Evolutionary conservation across 495 filamentous ascomycete genomes (phyloP).

Genomic region (Penicillium canescens): DNA sequence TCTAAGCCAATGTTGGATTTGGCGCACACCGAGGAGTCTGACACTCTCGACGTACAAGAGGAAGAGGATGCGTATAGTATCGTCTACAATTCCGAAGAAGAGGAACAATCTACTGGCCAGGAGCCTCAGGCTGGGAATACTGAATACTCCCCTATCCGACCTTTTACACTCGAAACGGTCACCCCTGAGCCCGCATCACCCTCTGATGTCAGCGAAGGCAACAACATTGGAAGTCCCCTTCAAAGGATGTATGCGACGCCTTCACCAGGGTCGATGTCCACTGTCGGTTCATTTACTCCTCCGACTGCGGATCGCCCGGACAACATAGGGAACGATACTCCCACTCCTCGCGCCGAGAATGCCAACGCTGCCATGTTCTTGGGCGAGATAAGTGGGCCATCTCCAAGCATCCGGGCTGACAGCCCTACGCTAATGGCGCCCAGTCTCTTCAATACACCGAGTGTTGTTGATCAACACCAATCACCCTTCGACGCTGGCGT

Average conservation of each 20-base stretch:
- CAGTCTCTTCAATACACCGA: slow-evolving; percentile 23
- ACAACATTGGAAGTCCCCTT: slow-evolving; percentile 9
- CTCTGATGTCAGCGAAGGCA: slow-evolving; percentile 18
- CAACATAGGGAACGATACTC: slow-evolving; percentile 31
- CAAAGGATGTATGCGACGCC: slow-evolving; percentile 8
- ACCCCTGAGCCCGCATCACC: slow-evolving; percentile 10
- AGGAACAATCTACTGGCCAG: slow-evolving; percentile 18
- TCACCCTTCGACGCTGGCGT: slow-evolving; percentile 31
- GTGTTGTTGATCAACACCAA: slow-evolving; percentile 18
- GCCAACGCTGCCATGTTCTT: slow-evolving; percentile 8
- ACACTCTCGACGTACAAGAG: slow-evolving; percentile 3
- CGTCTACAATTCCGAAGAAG: slow-evolving; percentile 8
- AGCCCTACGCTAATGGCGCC: slow-evolving; percentile 22
- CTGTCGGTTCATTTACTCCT: slow-evolving; percentile 8
- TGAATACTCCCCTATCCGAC: slow-evolving; percentile 18
- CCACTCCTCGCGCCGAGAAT: slow-evolving; percentile 8
- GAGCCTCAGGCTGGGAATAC: slow-evolving; percentile 18
- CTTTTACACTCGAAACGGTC: slow-evolving; percentile 5
- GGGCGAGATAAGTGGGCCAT: slow-evolving; percentile 13
- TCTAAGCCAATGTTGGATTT: not conserved
- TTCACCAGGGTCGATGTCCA: slow-evolving; percentile 19
- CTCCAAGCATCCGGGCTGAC: slow-evolving; percentile 16
- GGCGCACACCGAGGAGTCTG: not conserved
- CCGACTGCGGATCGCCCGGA: slow-evolving; percentile 22
- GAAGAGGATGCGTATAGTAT: not conserved